These are phyloP conservation scores for Dendrocalamus latiflorus DNA, from an alignment of 202 grass and related monocot species.

Conservation along the genomic window DNA sequence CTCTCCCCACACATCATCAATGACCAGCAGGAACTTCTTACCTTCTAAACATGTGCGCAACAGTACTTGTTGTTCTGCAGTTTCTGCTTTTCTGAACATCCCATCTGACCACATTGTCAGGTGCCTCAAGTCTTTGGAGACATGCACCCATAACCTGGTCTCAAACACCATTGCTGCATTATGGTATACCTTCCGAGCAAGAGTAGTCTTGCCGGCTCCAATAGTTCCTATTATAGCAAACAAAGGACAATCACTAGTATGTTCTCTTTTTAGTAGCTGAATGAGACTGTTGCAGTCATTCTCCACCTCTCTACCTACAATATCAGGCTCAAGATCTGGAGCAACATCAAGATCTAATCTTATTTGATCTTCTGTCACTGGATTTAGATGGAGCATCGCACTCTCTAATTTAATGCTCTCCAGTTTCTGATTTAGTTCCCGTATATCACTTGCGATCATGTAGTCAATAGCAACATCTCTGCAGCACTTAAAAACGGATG, in stretches of 20 bases:
- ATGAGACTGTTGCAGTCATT: constrained; percentile 23
- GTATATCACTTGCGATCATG: constrained; percentile 21
- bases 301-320: constrained; percentile 29
- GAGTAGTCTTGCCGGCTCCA: constrained; percentile 43
- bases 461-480: constrained; percentile 22
- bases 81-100: constrained; percentile 10
- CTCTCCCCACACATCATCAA: constrained; percentile 40
- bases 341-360: constrained; percentile 31
- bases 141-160: constrained; percentile 30
- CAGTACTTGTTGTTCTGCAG: not conserved
- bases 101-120: constrained; percentile 39
- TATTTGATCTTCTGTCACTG: constrained; percentile 21
- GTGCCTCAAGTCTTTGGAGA: constrained; percentile 27
- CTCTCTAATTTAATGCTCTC: not conserved
- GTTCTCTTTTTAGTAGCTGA: constrained; percentile 5
- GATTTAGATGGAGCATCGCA: not conserved
- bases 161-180: not conserved
- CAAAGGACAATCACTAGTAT: not conserved
- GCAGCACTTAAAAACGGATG: constrained; percentile 31
- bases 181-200: constrained; percentile 44
- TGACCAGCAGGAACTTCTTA: constrained; percentile 39
- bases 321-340: constrained; percentile 35
- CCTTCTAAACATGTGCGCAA: constrained; percentile 10
- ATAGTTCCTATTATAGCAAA: constrained; percentile 45
- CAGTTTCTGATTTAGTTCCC: constrained; percentile 30